phyloP scores from a whole-genome alignment of 257 asterid genomes.

The Agastache rugosa region DNA sequence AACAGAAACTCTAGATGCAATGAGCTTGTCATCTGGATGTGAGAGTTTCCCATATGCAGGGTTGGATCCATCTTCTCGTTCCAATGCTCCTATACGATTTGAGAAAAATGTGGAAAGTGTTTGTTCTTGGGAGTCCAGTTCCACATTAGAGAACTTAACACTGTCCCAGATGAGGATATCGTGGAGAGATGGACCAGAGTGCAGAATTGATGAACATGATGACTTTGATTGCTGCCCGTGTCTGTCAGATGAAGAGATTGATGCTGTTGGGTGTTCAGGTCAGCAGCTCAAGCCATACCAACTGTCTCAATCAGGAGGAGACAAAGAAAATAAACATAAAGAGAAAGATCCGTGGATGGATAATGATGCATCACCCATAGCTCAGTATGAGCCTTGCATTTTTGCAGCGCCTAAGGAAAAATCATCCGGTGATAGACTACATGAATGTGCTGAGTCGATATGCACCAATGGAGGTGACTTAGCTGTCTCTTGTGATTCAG shows the following conservation, averaged over 20 bases:
- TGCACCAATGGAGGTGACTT: conserved; percentile 62
- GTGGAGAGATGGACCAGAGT: conserved; percentile 28
- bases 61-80: conserved; percentile 34
- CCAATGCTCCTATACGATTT: conserved; percentile 16
- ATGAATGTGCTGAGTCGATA: conserved; percentile 63
- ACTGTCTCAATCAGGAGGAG: conserved; percentile 19
- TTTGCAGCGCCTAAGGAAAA: conserved; percentile 38
- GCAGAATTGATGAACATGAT: conserved; percentile 16
- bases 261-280: conserved; percentile 27
- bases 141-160: conserved; percentile 21
- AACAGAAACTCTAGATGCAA: conserved; percentile 33
- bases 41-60: conserved; percentile 35
- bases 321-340: conserved; percentile 16
- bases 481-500: conserved; percentile 64
- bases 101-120: conserved; percentile 21
- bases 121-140: conserved; percentile 31
- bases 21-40: conserved; percentile 40
- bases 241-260: conserved; percentile 19
- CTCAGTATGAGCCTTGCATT: conserved; percentile 49
- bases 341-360: conserved; percentile 30
- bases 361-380: conserved; percentile 43
- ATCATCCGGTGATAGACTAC: conserved; percentile 7
- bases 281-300: conserved; percentile 29
- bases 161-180: conserved; percentile 24
- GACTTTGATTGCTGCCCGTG: conserved; percentile 32